phyloP scores from a whole-genome alignment of 768 basidiomycete genomes.

The Basidioascus undulatus region DNA sequence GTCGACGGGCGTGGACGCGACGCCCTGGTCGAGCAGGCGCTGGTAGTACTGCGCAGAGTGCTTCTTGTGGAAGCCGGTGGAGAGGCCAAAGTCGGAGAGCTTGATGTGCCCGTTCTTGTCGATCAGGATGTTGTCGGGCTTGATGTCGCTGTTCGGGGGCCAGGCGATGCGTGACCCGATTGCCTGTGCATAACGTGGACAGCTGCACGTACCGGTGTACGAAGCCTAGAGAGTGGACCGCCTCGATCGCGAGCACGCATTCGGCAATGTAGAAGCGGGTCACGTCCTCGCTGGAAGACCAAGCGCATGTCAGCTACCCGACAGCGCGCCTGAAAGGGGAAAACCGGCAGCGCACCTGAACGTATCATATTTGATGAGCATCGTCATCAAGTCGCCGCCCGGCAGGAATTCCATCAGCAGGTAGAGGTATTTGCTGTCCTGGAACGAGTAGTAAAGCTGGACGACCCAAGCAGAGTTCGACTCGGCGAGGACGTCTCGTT shows the following conservation, averaged over 20 bases:
- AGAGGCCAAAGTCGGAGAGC: slow-evolving; percentile 91
- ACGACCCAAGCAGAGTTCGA: slow-evolving; percentile 92
- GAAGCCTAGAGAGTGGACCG: slow-evolving; percentile 88
- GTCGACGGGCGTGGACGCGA: slow-evolving; percentile 16
- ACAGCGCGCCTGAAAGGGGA: too few relatives aligned
- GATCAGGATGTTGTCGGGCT: slow-evolving; percentile 96
- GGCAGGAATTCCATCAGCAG: slow-evolving; percentile 98
- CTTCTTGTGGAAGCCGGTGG: slow-evolving; percentile 97
- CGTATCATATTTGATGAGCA: slow-evolving; percentile 98
- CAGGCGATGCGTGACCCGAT: background rate
- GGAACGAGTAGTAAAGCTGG: slow-evolving; percentile 93
- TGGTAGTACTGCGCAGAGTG: slow-evolving; percentile 93
- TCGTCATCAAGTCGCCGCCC: slow-evolving; percentile 96
- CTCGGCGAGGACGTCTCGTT: slow-evolving; percentile 87
- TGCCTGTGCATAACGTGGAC: background rate
- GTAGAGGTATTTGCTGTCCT: slow-evolving; percentile 75
- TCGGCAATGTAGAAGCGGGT: slow-evolving; percentile 98
- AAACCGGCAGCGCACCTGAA: too few relatives aligned
- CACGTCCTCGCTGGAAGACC: slow-evolving; percentile 93
- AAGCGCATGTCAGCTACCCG: too few relatives aligned
- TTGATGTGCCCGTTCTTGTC: slow-evolving; percentile 95
- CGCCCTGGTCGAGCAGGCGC: slow-evolving; percentile 37
- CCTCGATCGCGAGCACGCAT: slow-evolving; percentile 89
- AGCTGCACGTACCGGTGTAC: slow-evolving; percentile 56
- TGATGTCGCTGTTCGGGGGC: slow-evolving; percentile 55